Conservation (phyloP, 441 rosid genomes). For the Biscutella laevigata region DNA sequence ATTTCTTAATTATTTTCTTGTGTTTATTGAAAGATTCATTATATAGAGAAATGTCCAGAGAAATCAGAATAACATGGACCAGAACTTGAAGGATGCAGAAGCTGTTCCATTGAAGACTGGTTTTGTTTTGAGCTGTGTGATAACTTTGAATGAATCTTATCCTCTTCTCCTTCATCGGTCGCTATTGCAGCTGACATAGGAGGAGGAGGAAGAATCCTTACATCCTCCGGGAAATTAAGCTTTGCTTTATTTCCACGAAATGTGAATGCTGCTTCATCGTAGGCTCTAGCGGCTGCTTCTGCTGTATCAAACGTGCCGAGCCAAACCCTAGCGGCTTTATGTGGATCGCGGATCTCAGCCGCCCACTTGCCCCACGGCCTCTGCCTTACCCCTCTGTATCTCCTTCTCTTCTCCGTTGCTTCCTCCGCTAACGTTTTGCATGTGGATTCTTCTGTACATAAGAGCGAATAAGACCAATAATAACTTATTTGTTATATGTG, state of each 20-base stretch:
- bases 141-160: conserved; percentile 28
- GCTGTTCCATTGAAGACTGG: background rate
- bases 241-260: conserved; percentile 59
- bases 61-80: conserved; percentile 1
- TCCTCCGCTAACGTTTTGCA: background rate
- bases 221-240: conserved; percentile 61
- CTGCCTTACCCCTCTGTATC: conserved; percentile 81
- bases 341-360: conserved; percentile 68
- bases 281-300: conserved; percentile 79
- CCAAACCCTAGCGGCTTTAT: conserved; percentile 81
- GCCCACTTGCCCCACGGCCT: conserved; percentile 37
- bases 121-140: conserved; percentile 28
- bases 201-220: conserved; percentile 21
- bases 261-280: conserved; percentile 69
- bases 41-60: background rate
- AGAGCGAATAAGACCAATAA: background rate
- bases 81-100: conserved; percentile 10
- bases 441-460: conserved; percentile 30
- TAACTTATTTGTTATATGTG: background rate
- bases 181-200: background rate
- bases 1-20: background rate
- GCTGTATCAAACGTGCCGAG: conserved; percentile 83
- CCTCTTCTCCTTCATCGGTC: conserved; percentile 1
- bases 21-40: background rate
- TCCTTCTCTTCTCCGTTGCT: background rate